These are phyloP conservation scores for Pleurotus eryngii DNA, from an alignment of 768 basidiomycete species.

Conservation along the genomic window DNA sequence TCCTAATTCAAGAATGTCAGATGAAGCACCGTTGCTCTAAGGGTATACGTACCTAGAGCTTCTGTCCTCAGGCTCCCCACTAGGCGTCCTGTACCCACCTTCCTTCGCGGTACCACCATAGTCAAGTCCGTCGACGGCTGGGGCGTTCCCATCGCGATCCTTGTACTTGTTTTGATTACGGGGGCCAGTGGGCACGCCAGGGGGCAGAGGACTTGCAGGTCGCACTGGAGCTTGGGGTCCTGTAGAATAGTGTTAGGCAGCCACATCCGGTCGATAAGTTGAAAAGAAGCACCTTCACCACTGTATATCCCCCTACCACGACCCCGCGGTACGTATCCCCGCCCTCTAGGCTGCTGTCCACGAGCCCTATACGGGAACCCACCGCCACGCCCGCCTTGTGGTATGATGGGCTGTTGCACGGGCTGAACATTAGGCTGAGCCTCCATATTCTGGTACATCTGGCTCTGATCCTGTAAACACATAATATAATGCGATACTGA, in stretches of 20 bases:
- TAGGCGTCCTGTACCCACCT: conserved; percentile 50
- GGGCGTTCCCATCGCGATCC: conserved; percentile 81
- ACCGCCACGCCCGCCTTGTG: conserved; percentile 32
- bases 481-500: conserved; percentile 3
- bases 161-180: conserved; percentile 89
- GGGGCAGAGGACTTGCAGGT: conserved; percentile 81
- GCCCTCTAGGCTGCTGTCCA: conserved; percentile 21
- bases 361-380: conserved; percentile 35
- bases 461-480: conserved; percentile 48
- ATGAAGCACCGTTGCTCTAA: too few relatives aligned
- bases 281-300: conserved; percentile 26
- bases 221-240: conserved; percentile 58
- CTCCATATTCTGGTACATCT: conserved; percentile 65
- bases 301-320: conserved; percentile 40
- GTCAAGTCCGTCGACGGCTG: conserved; percentile 85
- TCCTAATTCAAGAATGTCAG: conserved; percentile 36
- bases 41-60: conserved; percentile 33
- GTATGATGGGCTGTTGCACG: conserved; percentile 27
- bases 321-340: conserved; percentile 25
- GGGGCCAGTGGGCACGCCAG: conserved; percentile 84
- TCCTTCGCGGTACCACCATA: conserved; percentile 63
- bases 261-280: too few relatives aligned
- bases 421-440: conserved; percentile 35
- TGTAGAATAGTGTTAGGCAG: conserved; percentile 8
- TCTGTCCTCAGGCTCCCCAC: conserved; percentile 67